Evolutionary conservation across 495 filamentous ascomycete species (phyloP).

Genomic region (Podospora appendiculata): DNA sequence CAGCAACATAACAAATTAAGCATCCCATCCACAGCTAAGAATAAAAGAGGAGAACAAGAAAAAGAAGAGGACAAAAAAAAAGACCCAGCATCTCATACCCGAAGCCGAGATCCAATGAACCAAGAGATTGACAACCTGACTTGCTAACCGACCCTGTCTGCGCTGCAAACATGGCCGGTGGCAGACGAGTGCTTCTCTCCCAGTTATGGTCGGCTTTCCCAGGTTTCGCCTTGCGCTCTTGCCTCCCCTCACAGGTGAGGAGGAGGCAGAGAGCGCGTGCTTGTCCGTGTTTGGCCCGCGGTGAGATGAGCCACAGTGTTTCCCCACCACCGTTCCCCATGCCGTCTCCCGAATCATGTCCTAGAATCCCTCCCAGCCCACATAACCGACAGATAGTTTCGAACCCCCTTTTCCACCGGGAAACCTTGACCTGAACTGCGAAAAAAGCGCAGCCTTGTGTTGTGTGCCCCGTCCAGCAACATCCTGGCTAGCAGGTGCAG

Average conservation of each 20-base stretch:
- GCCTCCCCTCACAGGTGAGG: not conserved
- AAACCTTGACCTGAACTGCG: constrained; percentile 32
- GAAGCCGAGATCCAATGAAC: not conserved
- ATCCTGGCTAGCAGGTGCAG: constrained; percentile 14
- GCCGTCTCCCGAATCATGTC: not conserved
- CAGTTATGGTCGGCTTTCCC: not conserved
- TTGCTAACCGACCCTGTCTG: no score
- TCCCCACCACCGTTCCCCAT: not conserved
- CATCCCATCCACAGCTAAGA: no score
- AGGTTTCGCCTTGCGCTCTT: not conserved
- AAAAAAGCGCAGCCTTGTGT: constrained; percentile 3
- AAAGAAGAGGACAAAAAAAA: not conserved
- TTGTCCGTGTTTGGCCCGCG: not conserved
- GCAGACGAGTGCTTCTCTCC: no score
- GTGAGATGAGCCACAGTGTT: not conserved
- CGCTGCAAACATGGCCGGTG: no score
- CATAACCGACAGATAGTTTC: not conserved
- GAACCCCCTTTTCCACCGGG: not conserved
- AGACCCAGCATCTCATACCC: not conserved
- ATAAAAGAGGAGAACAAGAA: not conserved
- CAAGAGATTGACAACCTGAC: no score
- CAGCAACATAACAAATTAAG: no score
- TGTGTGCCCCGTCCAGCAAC: not conserved
- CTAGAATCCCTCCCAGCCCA: not conserved
- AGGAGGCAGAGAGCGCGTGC: not conserved